Percentiles rank a stretch among this genome's conserved stretches.
These are phyloP conservation scores for Urochloa ruziziensis DNA, from an alignment of 176 grass and related monocot genomes.

Conservation along the genomic window DNA sequence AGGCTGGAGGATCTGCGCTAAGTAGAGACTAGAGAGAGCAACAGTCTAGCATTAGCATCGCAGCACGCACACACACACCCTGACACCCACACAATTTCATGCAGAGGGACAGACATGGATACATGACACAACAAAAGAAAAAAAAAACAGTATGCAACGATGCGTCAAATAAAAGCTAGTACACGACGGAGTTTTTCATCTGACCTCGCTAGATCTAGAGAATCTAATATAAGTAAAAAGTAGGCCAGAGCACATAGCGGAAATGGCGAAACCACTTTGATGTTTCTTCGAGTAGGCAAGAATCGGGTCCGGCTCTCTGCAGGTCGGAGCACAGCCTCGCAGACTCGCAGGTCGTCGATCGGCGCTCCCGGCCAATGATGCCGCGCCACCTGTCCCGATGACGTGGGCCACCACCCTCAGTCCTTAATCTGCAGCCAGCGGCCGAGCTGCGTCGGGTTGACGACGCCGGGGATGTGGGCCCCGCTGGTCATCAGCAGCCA, in stretches of 20 bases:
- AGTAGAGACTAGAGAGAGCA: too few species aligned
- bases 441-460: constrained; percentile 87
- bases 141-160: background rate
- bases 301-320: background rate
- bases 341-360: background rate
- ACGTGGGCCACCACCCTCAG: background rate
- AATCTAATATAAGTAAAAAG: background rate
- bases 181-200: background rate
- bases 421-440: constrained; percentile 72
- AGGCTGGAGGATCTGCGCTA: too few species aligned
- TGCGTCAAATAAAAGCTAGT: background rate
- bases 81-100: background rate
- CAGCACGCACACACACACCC: background rate
- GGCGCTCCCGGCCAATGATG: background rate
- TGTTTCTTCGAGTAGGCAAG: background rate
- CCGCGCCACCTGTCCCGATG: background rate
- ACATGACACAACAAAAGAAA: constrained; percentile 7
- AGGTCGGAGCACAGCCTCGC: background rate
- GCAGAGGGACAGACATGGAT: background rate
- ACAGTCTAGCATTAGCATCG: too few species aligned
- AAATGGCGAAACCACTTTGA: background rate
- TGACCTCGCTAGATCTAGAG: constrained; percentile 28
- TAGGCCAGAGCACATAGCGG: background rate
- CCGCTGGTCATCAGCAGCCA: constrained; percentile 49
- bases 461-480: constrained; percentile 67